A percentile compares a stretch with the other conserved stretches of the same genome.
Evolutionary conservation across 2,329 filamentous ascomycete species (phyloP).

Genomic region (Metarhizium guizhouense): DNA sequence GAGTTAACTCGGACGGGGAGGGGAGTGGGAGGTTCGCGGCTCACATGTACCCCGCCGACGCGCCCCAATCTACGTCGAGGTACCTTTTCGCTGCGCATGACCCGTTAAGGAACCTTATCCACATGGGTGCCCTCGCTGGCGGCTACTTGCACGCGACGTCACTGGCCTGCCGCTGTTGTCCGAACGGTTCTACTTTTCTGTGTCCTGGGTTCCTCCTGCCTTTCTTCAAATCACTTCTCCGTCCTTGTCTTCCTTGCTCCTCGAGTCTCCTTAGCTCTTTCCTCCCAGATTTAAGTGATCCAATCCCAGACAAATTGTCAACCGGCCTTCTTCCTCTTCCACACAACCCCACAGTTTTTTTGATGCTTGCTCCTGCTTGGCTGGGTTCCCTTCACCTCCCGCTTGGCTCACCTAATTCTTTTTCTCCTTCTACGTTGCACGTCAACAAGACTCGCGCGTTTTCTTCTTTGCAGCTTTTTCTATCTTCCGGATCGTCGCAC

Average conservation of each 20-base stretch:
- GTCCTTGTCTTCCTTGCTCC: not conserved
- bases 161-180: conserved; percentile 3
- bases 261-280: not conserved
- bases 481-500: conserved; percentile 3
- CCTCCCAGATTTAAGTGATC: conserved; percentile 1
- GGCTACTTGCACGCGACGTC: conserved; percentile 2
- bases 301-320: not conserved
- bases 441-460: conserved; percentile 12
- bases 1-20: not conserved
- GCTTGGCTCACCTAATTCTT: conserved; percentile 15
- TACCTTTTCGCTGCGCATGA: conserved; percentile 6
- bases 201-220: not conserved
- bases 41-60: conserved; percentile 1
- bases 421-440: conserved; percentile 17
- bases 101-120: conserved; percentile 6
- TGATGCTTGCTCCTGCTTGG: conserved; percentile 8
- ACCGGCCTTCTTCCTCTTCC: conserved; percentile 1
- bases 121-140: conserved; percentile 1
- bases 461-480: conserved; percentile 6
- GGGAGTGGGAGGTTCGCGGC: conserved; percentile 2
- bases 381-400: conserved; percentile 11
- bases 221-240: not conserved
- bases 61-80: conserved; percentile 4
- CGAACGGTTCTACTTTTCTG: conserved; percentile 1
- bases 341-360: conserved; percentile 11